These are phyloP conservation scores for Cenococcum geophilum DNA, from an alignment of 495 filamentous ascomycete species.

Conservation along the genomic window DNA sequence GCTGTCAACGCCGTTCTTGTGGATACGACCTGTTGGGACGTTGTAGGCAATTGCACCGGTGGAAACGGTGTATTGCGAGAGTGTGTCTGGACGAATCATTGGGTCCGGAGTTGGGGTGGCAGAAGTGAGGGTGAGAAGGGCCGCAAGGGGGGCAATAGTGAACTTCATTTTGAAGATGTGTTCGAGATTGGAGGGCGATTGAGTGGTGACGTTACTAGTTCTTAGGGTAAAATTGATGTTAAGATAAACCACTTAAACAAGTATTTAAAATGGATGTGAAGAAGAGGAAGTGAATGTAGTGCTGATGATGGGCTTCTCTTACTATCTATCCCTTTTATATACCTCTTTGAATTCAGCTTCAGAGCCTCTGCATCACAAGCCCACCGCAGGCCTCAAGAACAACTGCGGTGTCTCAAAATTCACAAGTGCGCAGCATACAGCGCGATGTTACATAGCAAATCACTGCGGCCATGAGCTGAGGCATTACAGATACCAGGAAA, in stretches of 20 bases:
- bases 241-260: neutral
- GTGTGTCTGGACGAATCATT: neutral
- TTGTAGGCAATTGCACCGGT: conserved; percentile 8
- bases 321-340: neutral
- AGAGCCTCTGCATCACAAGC: neutral
- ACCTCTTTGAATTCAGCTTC: neutral
- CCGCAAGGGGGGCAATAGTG: conserved; percentile 4
- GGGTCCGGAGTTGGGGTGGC: neutral
- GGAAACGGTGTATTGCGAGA: conserved; percentile 3
- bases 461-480: neutral
- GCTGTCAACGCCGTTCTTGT: conserved; percentile 1
- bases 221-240: neutral
- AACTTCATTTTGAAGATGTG: conserved; percentile 8
- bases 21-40: neutral
- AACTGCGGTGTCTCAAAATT: neutral
- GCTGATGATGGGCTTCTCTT: neutral
- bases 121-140: neutral
- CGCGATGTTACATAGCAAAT: neutral
- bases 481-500: neutral
- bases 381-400: neutral
- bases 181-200: neutral
- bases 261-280: neutral
- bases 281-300: neutral
- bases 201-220: neutral
- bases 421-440: neutral